Conservation (phyloP, 768 basidiomycete genomes). For the Calocybe cyanea region DNA sequence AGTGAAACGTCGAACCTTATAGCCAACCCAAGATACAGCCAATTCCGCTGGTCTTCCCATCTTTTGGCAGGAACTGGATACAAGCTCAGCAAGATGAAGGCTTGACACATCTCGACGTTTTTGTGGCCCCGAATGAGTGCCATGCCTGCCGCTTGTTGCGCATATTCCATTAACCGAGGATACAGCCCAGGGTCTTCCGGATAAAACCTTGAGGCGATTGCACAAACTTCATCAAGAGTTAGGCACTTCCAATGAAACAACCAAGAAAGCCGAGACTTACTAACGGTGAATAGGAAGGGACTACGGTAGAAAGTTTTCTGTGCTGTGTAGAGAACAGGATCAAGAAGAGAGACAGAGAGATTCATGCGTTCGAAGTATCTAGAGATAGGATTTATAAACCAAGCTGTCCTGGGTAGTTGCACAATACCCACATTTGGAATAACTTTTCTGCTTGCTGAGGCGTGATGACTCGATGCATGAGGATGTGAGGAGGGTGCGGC, state of each 20-base stretch:
- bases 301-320: slow-evolving; percentile 77
- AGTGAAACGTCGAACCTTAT: slow-evolving; percentile 55
- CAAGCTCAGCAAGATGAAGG: slow-evolving; percentile 76
- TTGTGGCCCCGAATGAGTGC: slow-evolving; percentile 75
- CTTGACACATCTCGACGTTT: slow-evolving; percentile 81
- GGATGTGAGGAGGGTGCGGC: slow-evolving; percentile 61
- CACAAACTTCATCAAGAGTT: slow-evolving; percentile 59
- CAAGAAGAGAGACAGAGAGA: slow-evolving; percentile 71
- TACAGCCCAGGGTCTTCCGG: slow-evolving; percentile 68
- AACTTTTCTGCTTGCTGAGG: slow-evolving; percentile 65
- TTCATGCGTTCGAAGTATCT: slow-evolving; percentile 83
- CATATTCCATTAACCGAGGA: slow-evolving; percentile 65
- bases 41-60: slow-evolving; percentile 90
- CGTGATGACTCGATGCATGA: slow-evolving; percentile 60
- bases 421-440: slow-evolving; percentile 59
- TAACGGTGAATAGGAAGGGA: slow-evolving; percentile 89
- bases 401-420: neutral
- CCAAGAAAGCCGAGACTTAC: slow-evolving; percentile 41
- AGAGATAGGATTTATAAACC: slow-evolving; percentile 9
- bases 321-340: slow-evolving; percentile 81
- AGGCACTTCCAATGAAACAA: neutral
- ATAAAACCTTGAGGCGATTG: slow-evolving; percentile 82
- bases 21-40: slow-evolving; percentile 86
- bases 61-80: slow-evolving; percentile 70
- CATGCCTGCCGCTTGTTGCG: slow-evolving; percentile 72